Percentiles rank a stretch among this genome's conserved stretches.
These are phyloP conservation scores for Clarireedia homoeocarpa DNA, from an alignment of 2,329 filamentous ascomycete genomes.

Conservation along the genomic window DNA sequence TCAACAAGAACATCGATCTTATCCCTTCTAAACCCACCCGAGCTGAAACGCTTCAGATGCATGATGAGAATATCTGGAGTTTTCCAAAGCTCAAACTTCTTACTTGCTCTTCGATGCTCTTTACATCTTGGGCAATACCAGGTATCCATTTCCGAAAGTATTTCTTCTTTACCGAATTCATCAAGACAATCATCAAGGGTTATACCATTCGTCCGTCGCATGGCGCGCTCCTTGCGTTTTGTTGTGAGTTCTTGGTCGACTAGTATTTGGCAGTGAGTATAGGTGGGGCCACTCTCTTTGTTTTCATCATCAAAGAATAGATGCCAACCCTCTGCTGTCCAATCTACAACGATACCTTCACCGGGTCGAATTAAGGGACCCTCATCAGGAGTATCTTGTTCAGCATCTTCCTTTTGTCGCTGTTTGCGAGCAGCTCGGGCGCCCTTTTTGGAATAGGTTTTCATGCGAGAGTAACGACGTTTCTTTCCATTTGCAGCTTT, in stretches of 20 bases:
- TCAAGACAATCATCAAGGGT: constrained; percentile 84
- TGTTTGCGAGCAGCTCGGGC: constrained; percentile 17
- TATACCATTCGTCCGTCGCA: constrained; percentile 67
- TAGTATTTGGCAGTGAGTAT: constrained; percentile 36
- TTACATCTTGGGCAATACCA: constrained; percentile 98
- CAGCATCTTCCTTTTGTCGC: constrained; percentile 10
- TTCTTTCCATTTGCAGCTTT: constrained; percentile 22
- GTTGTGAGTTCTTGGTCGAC: constrained; percentile 58
- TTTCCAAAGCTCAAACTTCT: constrained; percentile 97
- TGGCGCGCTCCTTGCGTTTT: constrained; percentile 53
- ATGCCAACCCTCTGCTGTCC: constrained; percentile 64
- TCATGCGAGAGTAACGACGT: constrained; percentile 22
- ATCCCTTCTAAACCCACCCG: constrained; percentile 70
- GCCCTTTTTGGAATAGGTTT: constrained; percentile 33
- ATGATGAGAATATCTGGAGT: constrained; percentile 90
- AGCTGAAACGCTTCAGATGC: constrained; percentile 93
- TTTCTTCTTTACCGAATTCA: constrained; percentile 90
- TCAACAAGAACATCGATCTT: constrained; percentile 89
- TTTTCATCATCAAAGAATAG: constrained; percentile 51
- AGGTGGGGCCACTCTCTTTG: constrained; percentile 44
- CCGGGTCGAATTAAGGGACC: constrained; percentile 68
- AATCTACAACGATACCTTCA: constrained; percentile 83
- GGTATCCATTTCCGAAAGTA: constrained; percentile 88
- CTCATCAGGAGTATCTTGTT: constrained; percentile 33
- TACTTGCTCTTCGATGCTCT: constrained; percentile 82